Conservation (phyloP, 331 rosid genomes). For the Stylosanthes scabra region DNA sequence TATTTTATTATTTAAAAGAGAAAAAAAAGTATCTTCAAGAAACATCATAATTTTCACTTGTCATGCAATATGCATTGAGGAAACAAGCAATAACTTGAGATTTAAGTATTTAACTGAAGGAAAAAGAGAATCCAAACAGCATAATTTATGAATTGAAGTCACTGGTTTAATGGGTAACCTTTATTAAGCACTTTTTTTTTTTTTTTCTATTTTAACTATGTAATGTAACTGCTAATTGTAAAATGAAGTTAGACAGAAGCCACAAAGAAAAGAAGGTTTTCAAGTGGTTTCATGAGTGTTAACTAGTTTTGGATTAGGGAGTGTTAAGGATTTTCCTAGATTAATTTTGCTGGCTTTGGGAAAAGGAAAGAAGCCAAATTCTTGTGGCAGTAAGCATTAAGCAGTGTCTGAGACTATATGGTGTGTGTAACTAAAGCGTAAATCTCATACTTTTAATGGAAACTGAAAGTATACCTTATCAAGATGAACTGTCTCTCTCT, state of each 20-base stretch:
- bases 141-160: neutral
- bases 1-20: too few species aligned
- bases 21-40: too few species aligned
- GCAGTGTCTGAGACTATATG: neutral
- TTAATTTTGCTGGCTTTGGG: neutral
- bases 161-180: neutral
- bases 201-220: neutral
- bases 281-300: slow-evolving; percentile 6
- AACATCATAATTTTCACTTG: slow-evolving; percentile 5
- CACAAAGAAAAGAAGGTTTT: slow-evolving; percentile 9
- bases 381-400: neutral
- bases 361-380: neutral
- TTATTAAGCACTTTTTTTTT: neutral
- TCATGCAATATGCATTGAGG: slow-evolving; percentile 16
- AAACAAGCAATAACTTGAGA: slow-evolving; percentile 1
- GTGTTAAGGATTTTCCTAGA: neutral
- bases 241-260: slow-evolving; percentile 18
- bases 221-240: neutral
- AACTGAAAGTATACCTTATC: slow-evolving; percentile 70
- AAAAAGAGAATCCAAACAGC: slow-evolving; percentile 7
- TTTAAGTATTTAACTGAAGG: slow-evolving; percentile 5
- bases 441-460: neutral
- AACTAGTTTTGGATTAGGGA: too few species aligned
- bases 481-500: slow-evolving; percentile 60
- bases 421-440: neutral